A percentile compares a stretch with the other conserved stretches of the same genome.
Conservation (phyloP, 164 flowering plant genomes). For the Buxus sempervirens region DNA sequence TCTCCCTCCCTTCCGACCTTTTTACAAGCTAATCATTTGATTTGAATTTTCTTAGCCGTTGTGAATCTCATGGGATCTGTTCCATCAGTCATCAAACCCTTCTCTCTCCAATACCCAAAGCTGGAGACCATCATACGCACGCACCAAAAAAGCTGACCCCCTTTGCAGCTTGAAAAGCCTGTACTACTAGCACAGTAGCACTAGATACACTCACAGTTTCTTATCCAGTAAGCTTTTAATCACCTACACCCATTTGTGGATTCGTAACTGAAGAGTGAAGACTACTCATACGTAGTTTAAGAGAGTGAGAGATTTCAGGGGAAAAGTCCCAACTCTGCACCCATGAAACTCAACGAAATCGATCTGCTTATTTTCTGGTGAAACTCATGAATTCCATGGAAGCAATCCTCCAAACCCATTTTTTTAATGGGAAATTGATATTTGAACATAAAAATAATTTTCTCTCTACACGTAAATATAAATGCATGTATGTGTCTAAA, state of each 20-base stretch:
- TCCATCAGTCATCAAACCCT: conserved; percentile 42
- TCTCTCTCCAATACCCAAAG: conserved; percentile 37
- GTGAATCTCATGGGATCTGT: conserved; percentile 43
- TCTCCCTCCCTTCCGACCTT: conserved; percentile 8
- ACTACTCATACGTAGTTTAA: too few relatives aligned
- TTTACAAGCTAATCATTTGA: conserved; percentile 44
- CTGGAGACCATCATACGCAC: conserved; percentile 39
- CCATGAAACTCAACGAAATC: too few relatives aligned
- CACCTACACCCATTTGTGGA: neutral
- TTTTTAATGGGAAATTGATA: too few relatives aligned
- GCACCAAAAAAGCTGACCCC: conserved; percentile 42
- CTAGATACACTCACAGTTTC: conserved; percentile 14
- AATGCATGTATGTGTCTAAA: too few relatives aligned
- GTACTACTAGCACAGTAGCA: conserved; percentile 20
- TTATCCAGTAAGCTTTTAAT: conserved; percentile 9
- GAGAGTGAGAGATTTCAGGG: too few relatives aligned
- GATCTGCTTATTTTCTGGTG: too few relatives aligned
- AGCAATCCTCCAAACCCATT: too few relatives aligned
- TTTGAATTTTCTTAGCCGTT: conserved; percentile 30
- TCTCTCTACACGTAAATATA: too few relatives aligned
- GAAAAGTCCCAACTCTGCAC: too few relatives aligned
- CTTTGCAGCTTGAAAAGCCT: conserved; percentile 32
- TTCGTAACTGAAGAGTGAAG: too few relatives aligned
- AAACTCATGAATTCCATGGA: too few relatives aligned
- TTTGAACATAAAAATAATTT: too few relatives aligned